Percentiles rank a stretch among this genome's conserved stretches.
Evolutionary conservation across 2,329 filamentous ascomycete genomes (phyloP).

Genomic region (Calonectria fujianensis): DNA sequence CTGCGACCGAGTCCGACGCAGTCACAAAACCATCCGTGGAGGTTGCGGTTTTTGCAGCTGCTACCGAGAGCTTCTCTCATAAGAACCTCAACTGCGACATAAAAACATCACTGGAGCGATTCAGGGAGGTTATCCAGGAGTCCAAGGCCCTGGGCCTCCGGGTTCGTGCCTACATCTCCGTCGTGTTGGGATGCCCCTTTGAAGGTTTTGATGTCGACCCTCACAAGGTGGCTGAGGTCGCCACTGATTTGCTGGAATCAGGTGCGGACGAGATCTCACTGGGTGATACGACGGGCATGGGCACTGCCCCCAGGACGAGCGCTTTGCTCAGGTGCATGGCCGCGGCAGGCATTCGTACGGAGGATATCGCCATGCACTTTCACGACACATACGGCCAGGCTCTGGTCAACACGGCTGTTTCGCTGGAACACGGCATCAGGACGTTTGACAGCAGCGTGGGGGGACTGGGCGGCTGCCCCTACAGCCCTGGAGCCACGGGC

Average conservation of each 20-base stretch:
- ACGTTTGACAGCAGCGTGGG: conserved; percentile 88
- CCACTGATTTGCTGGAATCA: conserved; percentile 84
- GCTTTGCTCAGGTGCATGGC: conserved; percentile 79
- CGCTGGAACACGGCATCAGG: conserved; percentile 84
- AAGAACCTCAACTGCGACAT: conserved; percentile 90
- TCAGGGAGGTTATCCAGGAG: conserved; percentile 80
- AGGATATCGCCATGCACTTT: conserved; percentile 88
- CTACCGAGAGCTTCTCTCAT: conserved; percentile 86
- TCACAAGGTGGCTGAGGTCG: conserved; percentile 78
- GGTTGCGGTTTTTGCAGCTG: conserved; percentile 87
- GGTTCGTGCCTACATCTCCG: conserved; percentile 87
- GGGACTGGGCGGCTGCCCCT: conserved; percentile 89
- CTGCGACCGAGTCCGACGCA: conserved; percentile 60
- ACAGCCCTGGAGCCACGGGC: conserved; percentile 88
- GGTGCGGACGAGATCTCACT: conserved; percentile 94
- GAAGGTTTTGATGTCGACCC: conserved; percentile 80
- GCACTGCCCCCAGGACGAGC: conserved; percentile 82
- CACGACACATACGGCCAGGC: conserved; percentile 93
- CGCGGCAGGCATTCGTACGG: conserved; percentile 80
- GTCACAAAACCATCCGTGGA: conserved; percentile 74
- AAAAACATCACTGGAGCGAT: conserved; percentile 81
- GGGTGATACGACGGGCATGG: conserved; percentile 94
- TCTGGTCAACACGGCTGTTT: conserved; percentile 86
- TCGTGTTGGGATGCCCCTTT: conserved; percentile 87
- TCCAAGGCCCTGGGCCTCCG: conserved; percentile 79